Evolutionary conservation across 345 rosid genomes (phyloP).

Genomic region (Chamaenerion angustifolium): DNA sequence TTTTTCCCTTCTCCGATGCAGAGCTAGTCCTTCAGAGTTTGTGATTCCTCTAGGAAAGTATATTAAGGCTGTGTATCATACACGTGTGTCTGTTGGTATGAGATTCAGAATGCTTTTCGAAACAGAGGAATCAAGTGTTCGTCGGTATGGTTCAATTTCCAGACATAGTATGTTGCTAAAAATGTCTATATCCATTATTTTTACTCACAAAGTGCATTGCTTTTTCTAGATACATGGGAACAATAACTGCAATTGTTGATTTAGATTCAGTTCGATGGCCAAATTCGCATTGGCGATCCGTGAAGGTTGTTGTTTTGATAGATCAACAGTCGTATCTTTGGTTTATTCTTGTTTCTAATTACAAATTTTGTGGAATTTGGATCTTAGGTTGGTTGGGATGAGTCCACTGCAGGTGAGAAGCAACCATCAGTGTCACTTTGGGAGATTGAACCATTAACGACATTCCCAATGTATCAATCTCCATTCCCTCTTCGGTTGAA

Average conservation of each 20-base stretch:
- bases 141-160: constrained; percentile 21
- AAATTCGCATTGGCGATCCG: constrained; percentile 66
- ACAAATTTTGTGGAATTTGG: no score
- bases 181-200: neutral
- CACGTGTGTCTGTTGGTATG: constrained; percentile 52
- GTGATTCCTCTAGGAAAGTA: constrained; percentile 43
- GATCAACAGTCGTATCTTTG: no score
- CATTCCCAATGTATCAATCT: constrained; percentile 41
- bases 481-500: constrained; percentile 32
- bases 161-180: no score
- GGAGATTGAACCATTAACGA: constrained; percentile 47
- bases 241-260: constrained; percentile 59
- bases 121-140: constrained; percentile 53
- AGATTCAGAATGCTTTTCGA: constrained; percentile 57
- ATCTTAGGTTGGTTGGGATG: constrained; percentile 43
- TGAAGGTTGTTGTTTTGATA: constrained; percentile 22
- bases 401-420: constrained; percentile 45
- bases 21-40: constrained; percentile 58
- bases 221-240: constrained; percentile 50
- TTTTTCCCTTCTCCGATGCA: constrained; percentile 13
- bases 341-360: no score
- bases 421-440: constrained; percentile 45
- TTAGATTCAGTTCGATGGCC: constrained; percentile 62
- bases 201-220: neutral
- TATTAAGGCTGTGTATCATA: constrained; percentile 39